Evolutionary conservation across 345 rosid species (phyloP).

Genomic region (Eucalyptus regnans): DNA sequence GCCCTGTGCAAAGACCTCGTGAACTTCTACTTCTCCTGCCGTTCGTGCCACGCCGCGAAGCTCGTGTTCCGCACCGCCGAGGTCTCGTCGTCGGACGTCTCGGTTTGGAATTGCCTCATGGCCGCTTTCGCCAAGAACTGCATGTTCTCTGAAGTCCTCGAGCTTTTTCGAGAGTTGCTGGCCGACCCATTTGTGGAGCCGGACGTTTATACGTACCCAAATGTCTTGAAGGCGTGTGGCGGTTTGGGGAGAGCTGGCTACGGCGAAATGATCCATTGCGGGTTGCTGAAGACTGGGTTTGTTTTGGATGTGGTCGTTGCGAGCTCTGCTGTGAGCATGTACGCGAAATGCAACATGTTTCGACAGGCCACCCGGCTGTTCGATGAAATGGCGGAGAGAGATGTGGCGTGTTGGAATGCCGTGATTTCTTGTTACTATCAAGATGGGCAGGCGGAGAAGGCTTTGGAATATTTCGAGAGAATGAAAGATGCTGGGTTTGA

Average conservation of each 20-base stretch:
- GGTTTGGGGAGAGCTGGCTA: conserved; percentile 22
- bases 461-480: conserved; percentile 32
- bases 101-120: conserved; percentile 51
- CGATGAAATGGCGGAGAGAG: conserved; percentile 63
- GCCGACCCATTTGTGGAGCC: conserved; percentile 23
- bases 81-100: conserved; percentile 24
- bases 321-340: conserved; percentile 47
- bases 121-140: conserved; percentile 38
- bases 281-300: conserved; percentile 37
- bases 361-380: conserved; percentile 27
- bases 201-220: conserved; percentile 52
- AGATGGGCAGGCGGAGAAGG: conserved; percentile 43
- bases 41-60: conserved; percentile 18
- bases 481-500: conserved; percentile 45
- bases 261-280: conserved; percentile 46
- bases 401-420: conserved; percentile 57
- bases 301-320: conserved; percentile 39
- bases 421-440: conserved; percentile 67
- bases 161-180: conserved; percentile 25
- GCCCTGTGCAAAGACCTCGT: conserved; percentile 44
- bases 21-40: conserved; percentile 42
- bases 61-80: conserved; percentile 23
- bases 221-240: conserved; percentile 52
- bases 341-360: conserved; percentile 33
- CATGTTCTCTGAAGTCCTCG: conserved; percentile 41